Percentiles rank a stretch among this genome's conserved stretches.
These are phyloP conservation scores for Omphalea diandra DNA, from an alignment of 441 rosid genomes.

Conservation along the genomic window DNA sequence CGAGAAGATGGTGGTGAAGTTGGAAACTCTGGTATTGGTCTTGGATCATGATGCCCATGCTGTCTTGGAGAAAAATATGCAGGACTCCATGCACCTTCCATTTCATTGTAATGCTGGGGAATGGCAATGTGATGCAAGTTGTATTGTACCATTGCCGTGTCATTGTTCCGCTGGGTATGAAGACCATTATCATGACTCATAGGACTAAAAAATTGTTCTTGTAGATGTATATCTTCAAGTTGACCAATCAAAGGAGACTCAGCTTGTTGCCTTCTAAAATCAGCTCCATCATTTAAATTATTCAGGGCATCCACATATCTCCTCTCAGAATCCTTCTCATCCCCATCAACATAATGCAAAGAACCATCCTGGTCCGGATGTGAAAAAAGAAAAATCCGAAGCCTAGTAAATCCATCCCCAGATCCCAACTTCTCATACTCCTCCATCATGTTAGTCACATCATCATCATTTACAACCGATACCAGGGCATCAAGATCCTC, in stretches of 20 bases:
- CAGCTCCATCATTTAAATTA: constrained; percentile 65
- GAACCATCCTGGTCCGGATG: constrained; percentile 67
- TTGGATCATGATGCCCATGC: constrained; percentile 73
- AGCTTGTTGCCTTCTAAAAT: constrained; percentile 57
- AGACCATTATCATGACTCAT: constrained; percentile 56
- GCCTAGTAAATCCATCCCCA: constrained; percentile 86
- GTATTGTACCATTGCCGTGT: constrained; percentile 51
- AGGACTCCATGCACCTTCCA: constrained; percentile 91
- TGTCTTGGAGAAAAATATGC: constrained; percentile 85
- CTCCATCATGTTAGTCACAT: constrained; percentile 96
- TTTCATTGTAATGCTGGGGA: constrained; percentile 77
- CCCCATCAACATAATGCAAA: constrained; percentile 63
- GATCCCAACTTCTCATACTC: constrained; percentile 95
- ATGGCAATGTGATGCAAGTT: constrained; percentile 66
- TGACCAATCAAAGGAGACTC: constrained; percentile 57
- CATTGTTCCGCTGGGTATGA: constrained; percentile 51
- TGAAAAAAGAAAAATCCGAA: constrained; percentile 87
- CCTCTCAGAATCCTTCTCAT: constrained; percentile 85
- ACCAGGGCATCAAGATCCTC: constrained; percentile 99
- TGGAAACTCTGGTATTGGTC: constrained; percentile 62
- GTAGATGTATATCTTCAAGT: constrained; percentile 51
- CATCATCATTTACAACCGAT: constrained; percentile 92
- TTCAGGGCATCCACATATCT: constrained; percentile 97
- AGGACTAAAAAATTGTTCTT: constrained; percentile 61
- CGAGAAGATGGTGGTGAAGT: constrained; percentile 81